phyloP scores from a whole-genome alignment of 2,329 filamentous ascomycete species.

The Sarocladium oryzae region DNA sequence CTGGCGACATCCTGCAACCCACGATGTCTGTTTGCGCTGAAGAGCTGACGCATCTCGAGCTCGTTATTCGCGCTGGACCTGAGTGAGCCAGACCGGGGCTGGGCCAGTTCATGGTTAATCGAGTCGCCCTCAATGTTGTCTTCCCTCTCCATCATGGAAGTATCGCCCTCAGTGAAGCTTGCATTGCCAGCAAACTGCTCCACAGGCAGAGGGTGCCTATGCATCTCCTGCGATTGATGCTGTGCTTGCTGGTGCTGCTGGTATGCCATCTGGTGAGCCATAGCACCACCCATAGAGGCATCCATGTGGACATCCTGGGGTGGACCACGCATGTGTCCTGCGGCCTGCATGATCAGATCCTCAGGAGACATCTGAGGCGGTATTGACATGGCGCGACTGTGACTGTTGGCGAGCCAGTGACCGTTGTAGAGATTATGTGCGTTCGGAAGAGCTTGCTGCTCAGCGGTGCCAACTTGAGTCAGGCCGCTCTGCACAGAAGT shows the following conservation, averaged over 20 bases:
- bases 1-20: constrained; percentile 64
- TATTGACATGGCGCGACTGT: constrained; percentile 36
- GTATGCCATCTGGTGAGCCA: constrained; percentile 31
- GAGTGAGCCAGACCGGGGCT: constrained; percentile 35
- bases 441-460: constrained; percentile 16
- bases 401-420: constrained; percentile 26
- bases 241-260: constrained; percentile 28
- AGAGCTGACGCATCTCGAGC: constrained; percentile 70
- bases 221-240: constrained; percentile 19
- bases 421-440: constrained; percentile 8
- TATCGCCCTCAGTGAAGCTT: constrained; percentile 52
- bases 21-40: constrained; percentile 61
- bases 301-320: constrained; percentile 43
- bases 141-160: constrained; percentile 54
- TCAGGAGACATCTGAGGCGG: constrained; percentile 47
- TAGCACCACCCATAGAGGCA: constrained; percentile 35
- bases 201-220: constrained; percentile 45
- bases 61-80: constrained; percentile 74
- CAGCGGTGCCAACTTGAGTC: constrained; percentile 39
- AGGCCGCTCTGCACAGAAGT: constrained; percentile 50
- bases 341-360: constrained; percentile 53
- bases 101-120: constrained; percentile 29
- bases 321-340: constrained; percentile 48
- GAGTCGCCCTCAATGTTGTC: constrained; percentile 52
- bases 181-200: constrained; percentile 46